A percentile compares a stretch with the other conserved stretches of the same genome.
These are phyloP conservation scores for Bidens hawaiensis DNA, from an alignment of 140 eudicot genomes.

Conservation along the genomic window DNA sequence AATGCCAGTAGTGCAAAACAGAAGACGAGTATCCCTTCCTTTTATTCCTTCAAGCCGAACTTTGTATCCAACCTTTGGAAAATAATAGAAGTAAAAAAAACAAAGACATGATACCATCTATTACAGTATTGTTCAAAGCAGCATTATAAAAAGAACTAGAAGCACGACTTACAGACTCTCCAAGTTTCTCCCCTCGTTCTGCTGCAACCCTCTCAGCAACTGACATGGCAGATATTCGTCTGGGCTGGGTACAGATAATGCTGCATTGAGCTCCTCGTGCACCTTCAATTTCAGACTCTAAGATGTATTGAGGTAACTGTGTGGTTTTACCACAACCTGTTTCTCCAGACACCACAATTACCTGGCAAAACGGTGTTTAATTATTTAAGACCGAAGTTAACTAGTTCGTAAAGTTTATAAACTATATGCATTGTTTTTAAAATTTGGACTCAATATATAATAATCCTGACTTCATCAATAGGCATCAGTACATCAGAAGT, in stretches of 20 bases:
- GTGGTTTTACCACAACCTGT: conserved; percentile 97
- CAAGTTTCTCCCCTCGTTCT: conserved; percentile 86
- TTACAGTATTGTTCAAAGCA: conserved; percentile 1
- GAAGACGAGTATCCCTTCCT: conserved; percentile 93
- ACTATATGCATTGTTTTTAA: not conserved
- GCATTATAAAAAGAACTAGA: not conserved
- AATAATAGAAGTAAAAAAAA: not conserved
- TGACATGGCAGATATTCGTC: conserved; percentile 92
- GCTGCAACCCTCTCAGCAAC: conserved; percentile 95
- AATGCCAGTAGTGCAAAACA: conserved; percentile 90
- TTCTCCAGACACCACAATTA: conserved; percentile 91
- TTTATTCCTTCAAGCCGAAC: conserved; percentile 89
- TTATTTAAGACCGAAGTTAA: not conserved
- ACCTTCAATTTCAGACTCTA: conserved; percentile 80
- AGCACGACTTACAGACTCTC: conserved; percentile 57
- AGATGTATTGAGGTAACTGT: conserved; percentile 84
- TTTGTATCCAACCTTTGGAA: conserved; percentile 74
- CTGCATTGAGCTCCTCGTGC: conserved; percentile 79
- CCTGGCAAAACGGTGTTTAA: conserved; percentile 39
- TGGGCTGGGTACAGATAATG: conserved; percentile 89
- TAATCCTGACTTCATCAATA: not conserved
- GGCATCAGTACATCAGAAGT: not conserved
- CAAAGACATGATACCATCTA: conserved; percentile 9
- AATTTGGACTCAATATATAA: not conserved
- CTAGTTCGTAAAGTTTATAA: not conserved